Conservation (phyloP, 345 rosid species). For the Murraya koenigii region DNA sequence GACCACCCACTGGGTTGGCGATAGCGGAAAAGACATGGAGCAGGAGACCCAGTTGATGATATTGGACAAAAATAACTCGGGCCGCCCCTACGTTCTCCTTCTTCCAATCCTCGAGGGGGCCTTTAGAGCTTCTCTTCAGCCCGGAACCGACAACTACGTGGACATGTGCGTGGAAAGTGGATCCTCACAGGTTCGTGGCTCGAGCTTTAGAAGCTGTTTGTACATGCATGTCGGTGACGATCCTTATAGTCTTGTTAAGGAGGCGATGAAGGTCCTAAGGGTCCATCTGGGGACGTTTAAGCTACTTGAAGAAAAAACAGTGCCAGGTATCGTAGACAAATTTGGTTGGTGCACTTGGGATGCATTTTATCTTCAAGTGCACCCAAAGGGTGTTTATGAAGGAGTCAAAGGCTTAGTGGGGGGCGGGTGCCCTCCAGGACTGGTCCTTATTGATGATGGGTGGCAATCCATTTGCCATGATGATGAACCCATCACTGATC, state of each 20-base stretch:
- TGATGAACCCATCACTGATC: slow-evolving; percentile 28
- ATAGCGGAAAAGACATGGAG: slow-evolving; percentile 34
- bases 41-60: slow-evolving; percentile 36
- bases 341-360: slow-evolving; percentile 68
- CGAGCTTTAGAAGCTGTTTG: slow-evolving; percentile 24
- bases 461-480: slow-evolving; percentile 48
- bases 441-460: slow-evolving; percentile 49
- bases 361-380: slow-evolving; percentile 43
- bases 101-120: slow-evolving; percentile 35
- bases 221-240: slow-evolving; percentile 37
- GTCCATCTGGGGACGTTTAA: slow-evolving; percentile 38
- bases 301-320: slow-evolving; percentile 41
- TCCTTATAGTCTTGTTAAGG: slow-evolving; percentile 34
- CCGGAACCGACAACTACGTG: slow-evolving; percentile 27
- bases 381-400: slow-evolving; percentile 38
- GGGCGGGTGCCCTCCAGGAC: slow-evolving; percentile 45
- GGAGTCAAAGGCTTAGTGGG: slow-evolving; percentile 37
- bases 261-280: slow-evolving; percentile 37
- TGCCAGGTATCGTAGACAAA: slow-evolving; percentile 45
- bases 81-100: slow-evolving; percentile 30
- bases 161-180: slow-evolving; percentile 46
- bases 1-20: slow-evolving; percentile 43
- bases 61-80: slow-evolving; percentile 25
- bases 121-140: slow-evolving; percentile 36
- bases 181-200: slow-evolving; percentile 27